These are phyloP conservation scores for Puccinia coronata DNA, from an alignment of 1,284 basidiomycete genomes.

Conservation along the genomic window DNA sequence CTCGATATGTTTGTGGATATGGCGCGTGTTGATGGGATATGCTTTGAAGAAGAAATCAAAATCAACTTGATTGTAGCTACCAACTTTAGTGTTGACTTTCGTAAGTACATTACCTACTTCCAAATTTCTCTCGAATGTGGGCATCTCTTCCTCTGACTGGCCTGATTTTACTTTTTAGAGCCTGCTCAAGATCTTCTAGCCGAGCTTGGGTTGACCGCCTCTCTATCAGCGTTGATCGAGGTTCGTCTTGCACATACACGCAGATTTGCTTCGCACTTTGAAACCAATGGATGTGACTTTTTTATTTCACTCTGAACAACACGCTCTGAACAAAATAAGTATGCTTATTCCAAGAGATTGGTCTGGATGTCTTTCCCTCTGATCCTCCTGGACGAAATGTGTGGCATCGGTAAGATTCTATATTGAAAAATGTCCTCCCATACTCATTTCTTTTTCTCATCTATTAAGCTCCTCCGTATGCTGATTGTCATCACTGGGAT, in stretches of 20 bases:
- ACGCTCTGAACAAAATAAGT: background rate
- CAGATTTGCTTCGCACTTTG: background rate
- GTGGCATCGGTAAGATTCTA: slow-evolving; percentile 3
- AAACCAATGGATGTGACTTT: background rate
- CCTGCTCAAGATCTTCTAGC: slow-evolving; percentile 39
- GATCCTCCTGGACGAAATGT: slow-evolving; percentile 27
- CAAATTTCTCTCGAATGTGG: background rate
- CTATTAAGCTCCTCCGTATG: background rate
- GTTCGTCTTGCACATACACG: slow-evolving; percentile 10
- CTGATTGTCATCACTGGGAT: background rate
- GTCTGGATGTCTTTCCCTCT: slow-evolving; percentile 35
- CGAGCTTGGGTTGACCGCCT: slow-evolving; percentile 29
- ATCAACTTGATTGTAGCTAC: slow-evolving; percentile 29
- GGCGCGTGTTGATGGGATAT: background rate
- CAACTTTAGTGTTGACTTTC: slow-evolving; percentile 40
- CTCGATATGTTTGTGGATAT: slow-evolving; percentile 16
- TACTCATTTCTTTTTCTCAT: background rate
- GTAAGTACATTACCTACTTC: background rate
- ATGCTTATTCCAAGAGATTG: slow-evolving; percentile 11
- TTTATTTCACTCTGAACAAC: background rate
- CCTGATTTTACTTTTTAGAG: slow-evolving; percentile 2
- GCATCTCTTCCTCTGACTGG: background rate
- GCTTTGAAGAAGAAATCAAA: background rate
- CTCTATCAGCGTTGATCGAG: slow-evolving; percentile 2
- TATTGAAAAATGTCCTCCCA: background rate